A percentile compares a stretch with the other conserved stretches of the same genome.
Evolutionary conservation across 768 basidiomycete genomes (phyloP).

Genomic region (Boletus fagicola): DNA sequence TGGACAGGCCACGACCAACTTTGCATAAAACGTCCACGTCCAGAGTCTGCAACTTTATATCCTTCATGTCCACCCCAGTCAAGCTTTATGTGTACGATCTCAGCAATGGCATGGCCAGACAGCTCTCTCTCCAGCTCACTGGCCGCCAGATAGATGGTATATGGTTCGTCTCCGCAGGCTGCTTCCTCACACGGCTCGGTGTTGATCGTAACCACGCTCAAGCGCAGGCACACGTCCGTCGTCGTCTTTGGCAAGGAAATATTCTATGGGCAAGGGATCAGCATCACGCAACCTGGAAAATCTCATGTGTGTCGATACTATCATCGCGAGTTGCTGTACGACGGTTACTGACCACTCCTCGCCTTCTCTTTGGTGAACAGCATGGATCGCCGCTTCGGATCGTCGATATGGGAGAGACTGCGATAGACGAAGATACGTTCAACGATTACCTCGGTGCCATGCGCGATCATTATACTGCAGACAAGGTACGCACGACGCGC

Average conservation of each 20-base stretch:
- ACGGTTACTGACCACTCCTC: background rate
- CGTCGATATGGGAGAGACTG: constrained; percentile 75
- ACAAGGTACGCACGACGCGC: constrained; percentile 57
- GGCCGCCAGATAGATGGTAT: constrained; percentile 92
- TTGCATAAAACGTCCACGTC: background rate
- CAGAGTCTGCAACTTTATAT: background rate
- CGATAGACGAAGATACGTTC: constrained; percentile 82
- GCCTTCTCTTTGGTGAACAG: constrained; percentile 35
- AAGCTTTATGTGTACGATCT: constrained; percentile 91
- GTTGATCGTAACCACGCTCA: constrained; percentile 10
- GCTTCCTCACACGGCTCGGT: background rate
- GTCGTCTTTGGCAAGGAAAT: constrained; percentile 84
- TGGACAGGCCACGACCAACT: background rate
- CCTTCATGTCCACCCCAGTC: constrained; percentile 42
- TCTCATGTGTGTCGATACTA: constrained; percentile 70
- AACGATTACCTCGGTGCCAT: constrained; percentile 78
- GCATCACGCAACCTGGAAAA: constrained; percentile 63
- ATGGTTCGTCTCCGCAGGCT: constrained; percentile 53
- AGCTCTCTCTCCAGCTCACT: constrained; percentile 75
- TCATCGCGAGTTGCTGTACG: background rate
- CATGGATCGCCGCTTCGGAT: constrained; percentile 72
- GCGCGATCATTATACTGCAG: constrained; percentile 79
- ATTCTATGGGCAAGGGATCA: constrained; percentile 89
- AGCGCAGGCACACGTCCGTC: constrained; percentile 83
- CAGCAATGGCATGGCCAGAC: constrained; percentile 79